Evolutionary conservation across 73 alveolate genomes (phyloP).

Genomic region (Tetrahymena elliotti): DNA sequence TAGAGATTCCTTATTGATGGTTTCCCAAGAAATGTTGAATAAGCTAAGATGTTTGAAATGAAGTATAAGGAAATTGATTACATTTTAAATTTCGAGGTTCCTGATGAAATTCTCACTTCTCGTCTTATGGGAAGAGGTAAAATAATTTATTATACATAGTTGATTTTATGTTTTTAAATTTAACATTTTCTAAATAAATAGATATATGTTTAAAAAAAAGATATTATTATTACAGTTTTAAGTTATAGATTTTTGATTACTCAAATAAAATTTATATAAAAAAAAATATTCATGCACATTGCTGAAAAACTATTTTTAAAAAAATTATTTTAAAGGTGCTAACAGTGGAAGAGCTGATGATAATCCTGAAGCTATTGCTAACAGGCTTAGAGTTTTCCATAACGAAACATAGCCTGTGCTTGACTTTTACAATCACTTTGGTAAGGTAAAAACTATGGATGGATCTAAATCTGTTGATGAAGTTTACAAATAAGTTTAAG

Average conservation of each 20-base stretch:
- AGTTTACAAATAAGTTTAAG: constrained; percentile 43
- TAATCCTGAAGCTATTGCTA: constrained; percentile 91
- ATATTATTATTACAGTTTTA: not conserved
- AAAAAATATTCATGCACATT: too few relatives aligned
- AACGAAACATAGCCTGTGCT: constrained; percentile 89
- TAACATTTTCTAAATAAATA: too few relatives aligned
- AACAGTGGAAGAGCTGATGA: constrained; percentile 96
- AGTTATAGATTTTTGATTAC: not conserved
- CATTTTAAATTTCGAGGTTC: not conserved
- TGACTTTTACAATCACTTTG: constrained; percentile 57
- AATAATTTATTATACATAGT: not conserved
- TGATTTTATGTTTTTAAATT: too few relatives aligned
- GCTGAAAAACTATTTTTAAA: too few relatives aligned
- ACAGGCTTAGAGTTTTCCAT: constrained; percentile 85
- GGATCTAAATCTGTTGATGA: constrained; percentile 75
- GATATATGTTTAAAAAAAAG: not conserved
- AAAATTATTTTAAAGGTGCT: constrained; percentile 41
- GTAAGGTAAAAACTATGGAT: constrained; percentile 67
- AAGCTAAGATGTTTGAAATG: not conserved
- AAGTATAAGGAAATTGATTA: not conserved
- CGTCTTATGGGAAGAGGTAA: constrained; percentile 1
- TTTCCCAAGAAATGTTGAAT: not conserved
- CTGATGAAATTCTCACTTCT: not conserved
- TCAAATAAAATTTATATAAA: not conserved
- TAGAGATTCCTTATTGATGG: not conserved